Conservation (phyloP, 2,329 filamentous ascomycete genomes). For the Penicillium hordei region DNA sequence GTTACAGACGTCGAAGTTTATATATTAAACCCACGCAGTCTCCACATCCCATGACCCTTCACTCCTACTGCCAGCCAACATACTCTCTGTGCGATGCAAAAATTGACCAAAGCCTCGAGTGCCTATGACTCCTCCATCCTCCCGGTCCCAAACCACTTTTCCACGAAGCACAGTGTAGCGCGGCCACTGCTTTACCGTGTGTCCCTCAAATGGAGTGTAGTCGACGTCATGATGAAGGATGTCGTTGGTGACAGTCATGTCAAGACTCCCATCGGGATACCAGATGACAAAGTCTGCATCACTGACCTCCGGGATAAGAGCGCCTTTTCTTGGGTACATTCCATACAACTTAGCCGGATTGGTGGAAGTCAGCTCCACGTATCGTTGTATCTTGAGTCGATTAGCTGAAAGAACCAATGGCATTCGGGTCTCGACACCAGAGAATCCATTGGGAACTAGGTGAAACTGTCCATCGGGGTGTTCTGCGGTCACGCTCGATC, state of each 20-base stretch:
- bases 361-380: slow-evolving; percentile 45
- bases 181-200: slow-evolving; percentile 36
- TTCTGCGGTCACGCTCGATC: slow-evolving; percentile 2
- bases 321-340: slow-evolving; percentile 41
- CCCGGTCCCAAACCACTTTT: slow-evolving; percentile 29
- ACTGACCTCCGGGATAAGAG: slow-evolving; percentile 41
- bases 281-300: slow-evolving; percentile 48
- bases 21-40: background rate
- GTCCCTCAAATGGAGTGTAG: slow-evolving; percentile 38
- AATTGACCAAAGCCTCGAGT: background rate
- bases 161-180: slow-evolving; percentile 37
- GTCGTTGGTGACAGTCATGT: slow-evolving; percentile 35
- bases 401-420: slow-evolving; percentile 39
- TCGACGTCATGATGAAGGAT: slow-evolving; percentile 39
- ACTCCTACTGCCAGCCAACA: background rate
- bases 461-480: slow-evolving; percentile 37
- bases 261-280: slow-evolving; percentile 18
- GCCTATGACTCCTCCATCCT: background rate
- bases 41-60: background rate
- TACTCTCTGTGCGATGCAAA: background rate
- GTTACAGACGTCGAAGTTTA: background rate
- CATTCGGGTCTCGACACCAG: slow-evolving; percentile 46
- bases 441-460: slow-evolving; percentile 47
- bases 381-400: background rate
- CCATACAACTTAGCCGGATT: slow-evolving; percentile 50